These are phyloP conservation scores for Beauveria pseudobassiana DNA, from an alignment of 2,329 filamentous ascomycete genomes.

Conservation along the genomic window DNA sequence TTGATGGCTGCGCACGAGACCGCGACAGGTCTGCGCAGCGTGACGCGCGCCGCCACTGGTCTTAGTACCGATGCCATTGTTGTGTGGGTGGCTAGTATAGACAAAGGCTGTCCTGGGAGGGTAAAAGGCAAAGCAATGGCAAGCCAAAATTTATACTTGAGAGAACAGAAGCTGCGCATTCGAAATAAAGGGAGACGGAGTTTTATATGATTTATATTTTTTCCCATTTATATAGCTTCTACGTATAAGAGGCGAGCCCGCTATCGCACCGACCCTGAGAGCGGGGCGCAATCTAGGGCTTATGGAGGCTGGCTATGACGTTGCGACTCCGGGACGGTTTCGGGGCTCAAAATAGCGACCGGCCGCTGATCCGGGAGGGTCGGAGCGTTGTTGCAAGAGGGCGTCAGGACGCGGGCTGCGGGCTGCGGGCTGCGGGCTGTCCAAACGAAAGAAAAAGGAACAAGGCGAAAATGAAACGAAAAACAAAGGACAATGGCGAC, in stretches of 20 bases:
- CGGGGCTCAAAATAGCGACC: background rate
- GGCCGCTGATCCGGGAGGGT: background rate
- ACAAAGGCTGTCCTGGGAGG: background rate
- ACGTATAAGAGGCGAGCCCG: background rate
- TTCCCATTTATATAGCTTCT: background rate
- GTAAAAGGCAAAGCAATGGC: background rate
- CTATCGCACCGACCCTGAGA: background rate
- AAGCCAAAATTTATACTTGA: no score
- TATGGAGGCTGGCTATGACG: background rate
- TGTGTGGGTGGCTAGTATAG: background rate
- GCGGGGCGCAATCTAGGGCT: constrained; percentile 1
- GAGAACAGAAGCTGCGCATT: no score
- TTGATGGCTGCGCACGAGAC: background rate
- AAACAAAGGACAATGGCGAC: no score
- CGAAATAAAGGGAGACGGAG: background rate
- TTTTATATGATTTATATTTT: background rate
- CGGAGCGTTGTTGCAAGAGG: background rate
- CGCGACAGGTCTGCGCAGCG: background rate
- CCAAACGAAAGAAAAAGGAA: background rate
- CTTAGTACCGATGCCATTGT: constrained; percentile 4
- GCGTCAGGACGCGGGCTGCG: background rate
- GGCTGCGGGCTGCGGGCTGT: background rate
- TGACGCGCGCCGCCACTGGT: background rate
- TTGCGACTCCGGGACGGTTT: background rate
- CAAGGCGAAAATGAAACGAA: no score